These are phyloP conservation scores for Bifiguratus adelaidae DNA, from an alignment of 192 early-diverging fungal species.

Conservation along the genomic window DNA sequence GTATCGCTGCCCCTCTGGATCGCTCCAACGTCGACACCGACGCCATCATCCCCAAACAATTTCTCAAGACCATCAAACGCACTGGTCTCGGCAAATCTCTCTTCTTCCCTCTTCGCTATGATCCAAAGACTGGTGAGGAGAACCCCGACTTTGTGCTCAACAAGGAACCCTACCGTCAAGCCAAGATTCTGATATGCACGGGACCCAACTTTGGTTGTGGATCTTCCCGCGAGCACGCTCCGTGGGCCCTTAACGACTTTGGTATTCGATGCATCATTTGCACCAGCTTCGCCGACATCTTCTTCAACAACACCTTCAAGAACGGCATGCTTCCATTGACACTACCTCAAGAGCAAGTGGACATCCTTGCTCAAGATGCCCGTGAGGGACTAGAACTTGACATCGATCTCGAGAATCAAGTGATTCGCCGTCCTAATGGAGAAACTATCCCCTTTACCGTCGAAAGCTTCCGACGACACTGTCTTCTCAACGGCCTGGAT, in stretches of 20 bases:
- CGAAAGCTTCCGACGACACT: conserved; percentile 44
- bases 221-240: conserved; percentile 57
- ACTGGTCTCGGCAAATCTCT: conserved; percentile 51
- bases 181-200: conserved; percentile 41
- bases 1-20: conserved; percentile 44
- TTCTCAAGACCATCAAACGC: conserved; percentile 64
- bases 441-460: conserved; percentile 41
- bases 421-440: conserved; percentile 28
- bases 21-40: conserved; percentile 61
- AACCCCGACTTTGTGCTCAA: conserved; percentile 53
- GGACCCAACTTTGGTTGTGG: conserved; percentile 65
- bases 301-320: conserved; percentile 67
- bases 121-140: conserved; percentile 29
- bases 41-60: conserved; percentile 69
- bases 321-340: conserved; percentile 58
- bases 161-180: conserved; percentile 30
- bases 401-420: conserved; percentile 43
- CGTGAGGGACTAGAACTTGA: conserved; percentile 28
- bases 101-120: conserved; percentile 50
- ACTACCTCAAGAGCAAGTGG: conserved; percentile 17
- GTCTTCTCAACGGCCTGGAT: conserved; percentile 59
- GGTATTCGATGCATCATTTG: conserved; percentile 61
- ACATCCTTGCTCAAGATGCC: conserved; percentile 31
- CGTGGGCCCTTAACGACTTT: conserved; percentile 64
- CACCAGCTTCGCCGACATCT: conserved; percentile 61